Evolutionary conservation across 2,329 filamentous ascomycete species (phyloP), one percentile per base, ranked within the genome.

Genomic region (Cladosporium sphaerospermum): DNA sequence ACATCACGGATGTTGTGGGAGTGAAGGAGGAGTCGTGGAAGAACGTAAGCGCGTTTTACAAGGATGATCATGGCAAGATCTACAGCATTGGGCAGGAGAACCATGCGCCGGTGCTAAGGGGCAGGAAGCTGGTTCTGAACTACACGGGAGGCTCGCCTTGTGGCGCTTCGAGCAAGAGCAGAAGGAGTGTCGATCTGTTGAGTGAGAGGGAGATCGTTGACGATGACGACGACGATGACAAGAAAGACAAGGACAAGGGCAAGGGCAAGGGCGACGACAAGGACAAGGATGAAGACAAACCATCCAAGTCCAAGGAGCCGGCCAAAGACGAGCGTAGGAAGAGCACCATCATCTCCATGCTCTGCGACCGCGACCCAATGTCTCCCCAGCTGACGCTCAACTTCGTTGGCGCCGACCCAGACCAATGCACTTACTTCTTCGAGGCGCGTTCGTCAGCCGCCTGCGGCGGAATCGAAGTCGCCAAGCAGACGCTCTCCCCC

Each of bases 391-490:
- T 90, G 3, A 79, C 81, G 4, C 77, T 93, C 36, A 89, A 88
- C 16, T 99, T 96, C 68, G 85, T 97, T 55, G 89, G 88, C 55
- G 86, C 91, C 5, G 69, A 64, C 56, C 85, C 88, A 39, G 91
- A 97, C 67, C 86, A 95, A 56, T 99, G 93, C 77, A 83, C 89
- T 31, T 99, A 97, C 72, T 88, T 95, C 71, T 99, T 99, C 74
- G 91, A 97, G 69, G 85, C 91, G 46, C 86, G 92, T 59, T 93
- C 89, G 19, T 79, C 82, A 43, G 86, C 89, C 60, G 92, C 91
- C 9, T 99, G 93, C 77, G 88, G 72, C 72, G 91, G 75, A 75
- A 76, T 82, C 23, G 79, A 81, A 53, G 73, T 74, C 9, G 77
- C 76, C 56, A 75, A 77, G 45, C 77, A 82, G 54, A 76, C 76